Conservation (phyloP, 176 grass and related monocot species). For the Carex kokanica region DNA sequence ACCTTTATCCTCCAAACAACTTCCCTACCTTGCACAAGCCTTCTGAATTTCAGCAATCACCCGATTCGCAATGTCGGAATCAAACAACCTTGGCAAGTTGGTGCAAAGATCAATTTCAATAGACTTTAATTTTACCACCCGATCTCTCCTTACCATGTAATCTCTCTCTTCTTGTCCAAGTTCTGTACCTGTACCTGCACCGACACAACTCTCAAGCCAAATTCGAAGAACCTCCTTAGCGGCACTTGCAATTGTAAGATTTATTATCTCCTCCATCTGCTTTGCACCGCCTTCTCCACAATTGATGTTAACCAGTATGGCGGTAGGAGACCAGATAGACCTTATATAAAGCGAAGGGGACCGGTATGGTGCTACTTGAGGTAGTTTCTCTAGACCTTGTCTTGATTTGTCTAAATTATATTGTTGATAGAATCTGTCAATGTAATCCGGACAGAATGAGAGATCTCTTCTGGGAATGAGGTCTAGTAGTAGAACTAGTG, state of each 20-base stretch:
- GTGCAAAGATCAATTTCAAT: slow-evolving; percentile 65
- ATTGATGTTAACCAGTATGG: slow-evolving; percentile 46
- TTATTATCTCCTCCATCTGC: slow-evolving; percentile 55
- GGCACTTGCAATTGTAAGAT: slow-evolving; percentile 16
- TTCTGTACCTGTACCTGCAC: slow-evolving; percentile 14
- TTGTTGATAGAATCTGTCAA: slow-evolving; percentile 56
- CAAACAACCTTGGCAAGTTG: slow-evolving; percentile 73
- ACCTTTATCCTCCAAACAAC: neutral
- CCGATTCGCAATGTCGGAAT: slow-evolving; percentile 33
- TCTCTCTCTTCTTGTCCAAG: slow-evolving; percentile 38
- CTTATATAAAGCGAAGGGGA: slow-evolving; percentile 72
- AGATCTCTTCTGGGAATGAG: slow-evolving; percentile 72
- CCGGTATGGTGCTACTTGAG: slow-evolving; percentile 40
- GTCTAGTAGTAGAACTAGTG: slow-evolving; percentile 57
- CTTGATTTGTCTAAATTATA: slow-evolving; percentile 47
- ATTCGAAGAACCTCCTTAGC: slow-evolving; percentile 42
- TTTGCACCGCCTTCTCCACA: slow-evolving; percentile 47
- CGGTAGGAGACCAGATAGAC: slow-evolving; percentile 51
- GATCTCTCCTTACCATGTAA: slow-evolving; percentile 48
- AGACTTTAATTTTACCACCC: slow-evolving; percentile 43
- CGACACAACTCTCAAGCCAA: slow-evolving; percentile 53
- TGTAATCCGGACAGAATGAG: slow-evolving; percentile 44
- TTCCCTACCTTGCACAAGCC: slow-evolving; percentile 50
- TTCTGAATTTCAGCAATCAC: slow-evolving; percentile 58
- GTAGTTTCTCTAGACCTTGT: slow-evolving; percentile 46